These are phyloP conservation scores for Pseudonitzschia delicatissima DNA, from an alignment of 108 stramenopile genomes.

Conservation along the genomic window DNA sequence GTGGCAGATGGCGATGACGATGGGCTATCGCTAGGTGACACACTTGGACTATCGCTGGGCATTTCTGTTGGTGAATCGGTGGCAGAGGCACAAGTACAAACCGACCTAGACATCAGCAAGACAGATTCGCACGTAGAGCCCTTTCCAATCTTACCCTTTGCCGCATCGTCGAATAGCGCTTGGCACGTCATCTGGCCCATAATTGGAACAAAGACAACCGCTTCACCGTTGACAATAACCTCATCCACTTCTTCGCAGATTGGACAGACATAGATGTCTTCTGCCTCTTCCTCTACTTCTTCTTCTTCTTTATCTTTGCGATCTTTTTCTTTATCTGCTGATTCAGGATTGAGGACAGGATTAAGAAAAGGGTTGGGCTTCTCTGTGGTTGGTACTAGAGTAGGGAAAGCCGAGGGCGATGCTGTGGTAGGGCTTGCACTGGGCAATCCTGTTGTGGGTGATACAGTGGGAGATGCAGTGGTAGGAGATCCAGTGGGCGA, in stretches of 20 bases:
- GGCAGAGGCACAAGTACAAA: conserved; percentile 1
- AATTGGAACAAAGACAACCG: conserved; percentile 4
- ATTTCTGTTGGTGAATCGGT: no score
- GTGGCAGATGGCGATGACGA: not conserved
- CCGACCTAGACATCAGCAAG: not conserved
- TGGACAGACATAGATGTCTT: conserved; percentile 3
- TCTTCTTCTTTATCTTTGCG: not conserved
- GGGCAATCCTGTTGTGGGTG: not conserved
- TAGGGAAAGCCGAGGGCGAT: not conserved
- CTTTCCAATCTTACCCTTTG: not conserved
- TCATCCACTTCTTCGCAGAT: not conserved
- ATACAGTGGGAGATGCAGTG: not conserved
- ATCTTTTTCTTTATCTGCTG: not conserved
- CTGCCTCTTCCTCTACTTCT: not conserved
- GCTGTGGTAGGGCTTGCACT: not conserved
- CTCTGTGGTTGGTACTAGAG: not conserved
- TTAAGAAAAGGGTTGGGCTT: not conserved
- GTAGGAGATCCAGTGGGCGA: not conserved
- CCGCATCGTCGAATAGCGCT: not conserved
- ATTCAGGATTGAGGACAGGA: not conserved
- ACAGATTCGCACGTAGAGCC: conserved; percentile 1
- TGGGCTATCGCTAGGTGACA: not conserved
- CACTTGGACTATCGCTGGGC: not conserved
- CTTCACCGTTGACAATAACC: not conserved
- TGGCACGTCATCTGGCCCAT: not conserved